phyloP scores from a whole-genome alignment of 2,329 filamentous ascomycete species.

The Huntiella decipiens region DNA sequence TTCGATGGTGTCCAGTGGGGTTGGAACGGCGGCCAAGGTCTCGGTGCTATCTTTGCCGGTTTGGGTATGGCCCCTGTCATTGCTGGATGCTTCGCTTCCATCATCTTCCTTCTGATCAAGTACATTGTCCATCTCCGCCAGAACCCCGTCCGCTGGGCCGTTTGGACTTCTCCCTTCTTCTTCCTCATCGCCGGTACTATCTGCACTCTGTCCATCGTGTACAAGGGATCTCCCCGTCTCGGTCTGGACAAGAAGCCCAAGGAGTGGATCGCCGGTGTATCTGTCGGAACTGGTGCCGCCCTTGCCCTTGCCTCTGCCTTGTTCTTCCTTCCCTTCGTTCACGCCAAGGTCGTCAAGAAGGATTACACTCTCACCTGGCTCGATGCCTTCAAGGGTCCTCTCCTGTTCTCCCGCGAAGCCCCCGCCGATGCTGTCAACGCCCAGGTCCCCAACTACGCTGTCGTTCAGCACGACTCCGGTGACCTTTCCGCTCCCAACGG shows the following conservation, averaged over 20 bases:
- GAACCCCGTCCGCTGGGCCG: conserved; percentile 53
- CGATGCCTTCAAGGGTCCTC: conserved; percentile 41
- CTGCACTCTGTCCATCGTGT: conserved; percentile 60
- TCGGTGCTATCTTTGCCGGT: conserved; percentile 54
- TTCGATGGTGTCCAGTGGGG: conserved; percentile 46
- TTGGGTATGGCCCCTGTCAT: conserved; percentile 53
- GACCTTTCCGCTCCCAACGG: conserved; percentile 16
- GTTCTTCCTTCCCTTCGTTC: conserved; percentile 56
- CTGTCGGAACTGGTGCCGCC: conserved; percentile 42
- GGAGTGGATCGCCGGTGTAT: conserved; percentile 49
- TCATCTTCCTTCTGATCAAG: conserved; percentile 58
- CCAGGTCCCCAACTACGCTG: conserved; percentile 55
- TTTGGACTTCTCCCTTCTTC: conserved; percentile 56
- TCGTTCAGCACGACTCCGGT: conserved; percentile 33
- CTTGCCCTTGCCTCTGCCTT: conserved; percentile 39
- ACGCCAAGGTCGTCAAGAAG: conserved; percentile 48
- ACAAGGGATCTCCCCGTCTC: conserved; percentile 58
- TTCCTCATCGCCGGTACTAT: conserved; percentile 59
- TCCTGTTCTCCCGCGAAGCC: conserved; percentile 40
- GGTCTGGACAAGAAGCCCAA: conserved; percentile 45
- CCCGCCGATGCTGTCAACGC: conserved; percentile 33
- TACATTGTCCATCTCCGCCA: conserved; percentile 49
- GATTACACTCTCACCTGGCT: conserved; percentile 47
- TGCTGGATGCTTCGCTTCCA: conserved; percentile 42
- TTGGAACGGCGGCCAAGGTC: conserved; percentile 48